Base-by-base conservation (phyloP, 73 alveolate species). In the Stentor coeruleus region DNA sequence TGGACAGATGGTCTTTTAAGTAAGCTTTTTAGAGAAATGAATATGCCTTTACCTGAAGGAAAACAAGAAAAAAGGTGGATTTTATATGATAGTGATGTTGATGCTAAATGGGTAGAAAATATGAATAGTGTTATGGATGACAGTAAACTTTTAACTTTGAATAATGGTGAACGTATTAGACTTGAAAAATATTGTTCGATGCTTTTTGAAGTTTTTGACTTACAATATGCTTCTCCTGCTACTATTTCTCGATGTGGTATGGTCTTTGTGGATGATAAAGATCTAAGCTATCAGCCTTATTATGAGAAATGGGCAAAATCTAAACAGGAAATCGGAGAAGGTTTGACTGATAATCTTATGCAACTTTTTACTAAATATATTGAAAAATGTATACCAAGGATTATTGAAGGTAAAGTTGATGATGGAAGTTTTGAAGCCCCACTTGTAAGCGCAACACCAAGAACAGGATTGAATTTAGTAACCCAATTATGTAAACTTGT, bases 71-170 rank as follows among this genome's bases (percentile, higher is more conserved):
- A 83, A 2, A 89, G 99, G 40, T 98, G 99, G 99, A 98, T 98
- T 82, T 84, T 97, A 38, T 91, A 91, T 59, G 99, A 98, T 84
- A 99, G 99, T 38, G 99, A 96, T 91, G 99, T 98, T 35, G 99
- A 98, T 89, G 99, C 99, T 38, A 96, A 95, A 81, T 98, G 99
- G 99, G 98, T 98, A 14, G 99, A 98, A 90, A 98, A 98, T 93
- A 95, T 98, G 99, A 98, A 98, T 91, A 94, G 99, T 20, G 99
- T 97, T 87, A 94, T 96, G 99, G 99, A 98, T 85, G 99, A 98
- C 88, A 96, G 96, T 88, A 97, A 95, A 82, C 93, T 95, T 58
- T 93, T 98, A 59, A 96, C 99, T 3, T 97, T 98, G 74, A 97
- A 97, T 57, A 98, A 98, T 88, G 99, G 99, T 81, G 99, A 98